Conservation (phyloP, 306 rosid genomes). For the Arachis stenosperma region DNA sequence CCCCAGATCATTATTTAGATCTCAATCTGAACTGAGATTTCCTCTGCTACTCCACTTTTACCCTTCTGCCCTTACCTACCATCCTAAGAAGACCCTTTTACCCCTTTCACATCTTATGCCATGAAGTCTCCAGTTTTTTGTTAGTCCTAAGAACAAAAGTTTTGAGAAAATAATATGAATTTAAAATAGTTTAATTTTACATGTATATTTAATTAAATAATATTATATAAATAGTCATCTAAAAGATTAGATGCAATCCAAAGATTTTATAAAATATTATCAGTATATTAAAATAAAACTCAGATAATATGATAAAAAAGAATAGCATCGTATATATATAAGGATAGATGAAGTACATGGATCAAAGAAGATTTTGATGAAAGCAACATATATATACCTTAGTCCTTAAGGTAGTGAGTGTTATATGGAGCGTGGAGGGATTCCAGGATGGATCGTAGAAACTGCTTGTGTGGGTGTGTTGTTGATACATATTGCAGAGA, state of each 20-base stretch:
- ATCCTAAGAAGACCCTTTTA: slow-evolving; percentile 34
- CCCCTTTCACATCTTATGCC: background rate
- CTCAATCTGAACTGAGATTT: slow-evolving; percentile 77
- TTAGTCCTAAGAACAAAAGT: too few species aligned
- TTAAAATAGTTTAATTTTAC: too few species aligned
- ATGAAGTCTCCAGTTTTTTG: too few species aligned
- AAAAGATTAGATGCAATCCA: too few species aligned
- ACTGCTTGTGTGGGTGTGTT: background rate
- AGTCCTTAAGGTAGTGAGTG: background rate
- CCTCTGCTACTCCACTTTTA: slow-evolving; percentile 44
- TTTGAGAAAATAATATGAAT: too few species aligned
- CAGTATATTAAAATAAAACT: too few species aligned
- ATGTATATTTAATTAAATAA: too few species aligned
- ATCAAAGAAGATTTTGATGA: slow-evolving; percentile 50
- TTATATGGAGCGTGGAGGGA: background rate
- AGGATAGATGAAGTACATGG: slow-evolving; percentile 42
- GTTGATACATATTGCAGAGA: background rate
- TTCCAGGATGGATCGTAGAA: slow-evolving; percentile 37
- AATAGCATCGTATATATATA: background rate
- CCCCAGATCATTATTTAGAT: slow-evolving; percentile 65
- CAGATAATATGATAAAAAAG: too few species aligned
- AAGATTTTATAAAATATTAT: too few species aligned
- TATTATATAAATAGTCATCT: too few species aligned
- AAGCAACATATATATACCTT: slow-evolving; percentile 43
- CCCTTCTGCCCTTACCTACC: slow-evolving; percentile 55